Conservation (phyloP, 2,329 filamentous ascomycete genomes). For the Phyllosticta ampelicida region DNA sequence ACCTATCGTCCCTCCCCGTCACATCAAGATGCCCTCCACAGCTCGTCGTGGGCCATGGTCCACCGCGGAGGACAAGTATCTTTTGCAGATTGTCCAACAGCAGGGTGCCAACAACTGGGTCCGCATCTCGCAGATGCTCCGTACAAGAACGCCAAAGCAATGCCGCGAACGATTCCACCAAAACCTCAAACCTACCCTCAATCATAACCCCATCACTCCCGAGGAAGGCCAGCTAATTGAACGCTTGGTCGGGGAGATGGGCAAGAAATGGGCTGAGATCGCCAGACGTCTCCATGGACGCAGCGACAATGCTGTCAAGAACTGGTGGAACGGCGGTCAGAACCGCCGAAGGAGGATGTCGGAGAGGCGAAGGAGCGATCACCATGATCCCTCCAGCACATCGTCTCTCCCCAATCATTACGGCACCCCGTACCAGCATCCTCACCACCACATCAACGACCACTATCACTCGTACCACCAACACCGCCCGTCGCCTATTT, state of each 20-base stretch:
- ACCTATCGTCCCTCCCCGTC: neutral
- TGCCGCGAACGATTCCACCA: conserved; percentile 92
- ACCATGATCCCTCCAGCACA: conserved; percentile 13
- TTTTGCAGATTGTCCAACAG: conserved; percentile 58
- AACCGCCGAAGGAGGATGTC: conserved; percentile 54
- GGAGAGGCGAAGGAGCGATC: conserved; percentile 17
- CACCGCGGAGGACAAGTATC: conserved; percentile 58
- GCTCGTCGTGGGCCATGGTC: conserved; percentile 72
- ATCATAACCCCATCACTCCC: conserved; percentile 66
- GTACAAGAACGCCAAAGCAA: conserved; percentile 79
- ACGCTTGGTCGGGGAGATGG: conserved; percentile 62
- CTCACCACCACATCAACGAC: conserved; percentile 13
- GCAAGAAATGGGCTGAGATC: conserved; percentile 90
- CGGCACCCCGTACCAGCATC: neutral
- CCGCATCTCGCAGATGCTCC: conserved; percentile 64
- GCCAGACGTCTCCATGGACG: conserved; percentile 69
- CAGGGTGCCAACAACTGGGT: conserved; percentile 85
- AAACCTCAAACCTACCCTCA: conserved; percentile 77
- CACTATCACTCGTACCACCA: conserved; percentile 13
- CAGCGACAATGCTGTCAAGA: conserved; percentile 94
- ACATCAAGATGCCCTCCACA: conserved; percentile 4
- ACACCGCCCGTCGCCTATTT: conserved; percentile 20
- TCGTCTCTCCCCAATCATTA: neutral
- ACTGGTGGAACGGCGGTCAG: conserved; percentile 94
- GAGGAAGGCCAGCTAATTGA: conserved; percentile 67